Base-by-base conservation (phyloP, 1,284 basidiomycete genomes). In the Cutaneotrichosporon sp. region DNA sequence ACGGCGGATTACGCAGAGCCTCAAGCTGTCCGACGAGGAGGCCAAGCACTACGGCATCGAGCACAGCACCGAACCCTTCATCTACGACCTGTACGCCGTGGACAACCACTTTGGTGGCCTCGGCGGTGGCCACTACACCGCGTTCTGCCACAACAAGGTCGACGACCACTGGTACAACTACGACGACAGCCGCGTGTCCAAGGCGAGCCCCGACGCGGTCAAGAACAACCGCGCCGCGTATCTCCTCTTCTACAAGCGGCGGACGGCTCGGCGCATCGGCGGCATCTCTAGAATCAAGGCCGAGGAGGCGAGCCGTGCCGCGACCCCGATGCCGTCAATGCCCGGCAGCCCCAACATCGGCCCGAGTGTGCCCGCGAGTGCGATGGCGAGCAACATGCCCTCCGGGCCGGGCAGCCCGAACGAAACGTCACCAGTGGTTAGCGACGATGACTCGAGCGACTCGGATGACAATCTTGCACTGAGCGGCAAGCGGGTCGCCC, bases 41-140 rank as follows among this genome's bases (percentile, higher is more conserved):
- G 79, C 87, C 4, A 81, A 81, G 36, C 82, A 83, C 33, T 81
- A 90, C 52, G 85, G 85, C 20, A 79, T 90, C 27, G 81, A 83
- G 27, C 83, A 86, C 58, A 70, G 86, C 29, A 85, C 88, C 45
- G 92, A 95, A 71, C 88, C 90, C 38, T 80, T 95, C 64, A 77
- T 95, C 36, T 99, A 99, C 78, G 97, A 99, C 79, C 84, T 99
- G 18, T 97, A 79, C 59, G 94, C 87, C 4, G 93, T 97, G 8
- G 92, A 97, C 77, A 94, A 97, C 77, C 95, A 98, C 80, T 86
- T 95, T 69, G 95, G 95, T 51, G 95, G 94, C 1, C 82, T 97
- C n/a, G 94, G 94, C 33, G 94, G 95, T 45, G 95, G 95, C 0
- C 95, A 99, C 79, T 99, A 99, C 79, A 91, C 95, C 8, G 95